Conservation (phyloP, 345 rosid genomes). For the Laguncularia racemosa region DNA sequence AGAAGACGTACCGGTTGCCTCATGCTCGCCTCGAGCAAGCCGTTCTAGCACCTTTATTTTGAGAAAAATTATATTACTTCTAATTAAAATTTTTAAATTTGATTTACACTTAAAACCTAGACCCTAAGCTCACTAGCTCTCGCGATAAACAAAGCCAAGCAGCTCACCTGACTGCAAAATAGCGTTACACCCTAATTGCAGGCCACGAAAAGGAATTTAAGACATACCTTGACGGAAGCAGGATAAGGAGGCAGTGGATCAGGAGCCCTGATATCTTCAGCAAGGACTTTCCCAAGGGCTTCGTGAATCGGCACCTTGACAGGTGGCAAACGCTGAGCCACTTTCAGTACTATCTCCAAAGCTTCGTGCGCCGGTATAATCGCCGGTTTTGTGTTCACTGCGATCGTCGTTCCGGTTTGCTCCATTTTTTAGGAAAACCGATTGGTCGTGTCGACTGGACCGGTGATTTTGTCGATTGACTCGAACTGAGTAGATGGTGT, state of each 20-base stretch:
- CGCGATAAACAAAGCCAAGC: too few species aligned
- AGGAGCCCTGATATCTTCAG: conserved; percentile 71
- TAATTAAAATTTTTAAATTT: too few species aligned
- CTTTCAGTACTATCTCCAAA: conserved; percentile 43
- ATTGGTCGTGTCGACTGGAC: background rate
- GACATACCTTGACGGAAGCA: conserved; percentile 75
- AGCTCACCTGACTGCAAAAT: too few species aligned
- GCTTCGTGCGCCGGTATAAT: conserved; percentile 69
- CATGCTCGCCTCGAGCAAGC: too few species aligned
- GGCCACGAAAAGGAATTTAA: background rate
- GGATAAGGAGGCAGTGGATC: conserved; percentile 95
- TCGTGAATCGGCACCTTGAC: conserved; percentile 46
- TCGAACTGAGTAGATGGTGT: too few species aligned
- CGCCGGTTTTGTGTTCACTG: conserved; percentile 13
- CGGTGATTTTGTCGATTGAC: too few species aligned
- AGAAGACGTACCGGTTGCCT: too few species aligned
- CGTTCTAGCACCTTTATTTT: too few species aligned
- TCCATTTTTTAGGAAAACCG: conserved; percentile 15
- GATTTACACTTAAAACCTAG: too few species aligned
- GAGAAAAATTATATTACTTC: too few species aligned
- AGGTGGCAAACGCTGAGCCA: conserved; percentile 52
- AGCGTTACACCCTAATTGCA: too few species aligned
- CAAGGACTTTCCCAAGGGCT: conserved; percentile 75
- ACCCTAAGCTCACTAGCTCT: too few species aligned
- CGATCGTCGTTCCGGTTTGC: conserved; percentile 4